A percentile compares a stretch with the other conserved stretches of the same genome.
These are phyloP conservation scores for Crithidia brevicula DNA, from an alignment of 208 protist species.

Conservation along the genomic window DNA sequence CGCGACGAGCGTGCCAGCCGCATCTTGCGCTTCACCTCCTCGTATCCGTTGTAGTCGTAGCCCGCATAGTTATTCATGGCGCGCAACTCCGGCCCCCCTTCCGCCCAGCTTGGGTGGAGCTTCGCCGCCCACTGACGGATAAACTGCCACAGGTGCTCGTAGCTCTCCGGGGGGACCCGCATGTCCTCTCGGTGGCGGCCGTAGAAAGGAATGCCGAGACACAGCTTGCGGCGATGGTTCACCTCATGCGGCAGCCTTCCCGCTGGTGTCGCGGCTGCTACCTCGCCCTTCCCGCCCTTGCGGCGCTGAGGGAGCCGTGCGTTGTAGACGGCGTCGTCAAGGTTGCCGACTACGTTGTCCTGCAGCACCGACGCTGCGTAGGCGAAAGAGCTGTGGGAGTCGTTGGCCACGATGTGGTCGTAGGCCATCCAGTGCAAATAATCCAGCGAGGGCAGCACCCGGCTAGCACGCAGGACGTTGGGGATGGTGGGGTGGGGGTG, in stretches of 20 bases:
- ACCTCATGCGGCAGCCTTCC: neutral
- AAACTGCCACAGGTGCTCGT: conserved; percentile 44
- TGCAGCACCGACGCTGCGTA: conserved; percentile 36
- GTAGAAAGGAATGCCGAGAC: conserved; percentile 74
- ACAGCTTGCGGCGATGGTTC: conserved; percentile 43
- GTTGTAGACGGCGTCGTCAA: conserved; percentile 11
- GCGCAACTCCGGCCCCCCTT: conserved; percentile 32
- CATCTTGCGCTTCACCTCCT: conserved; percentile 58
- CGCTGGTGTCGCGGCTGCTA: neutral
- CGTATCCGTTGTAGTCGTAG: conserved; percentile 48
- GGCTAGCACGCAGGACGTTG: conserved; percentile 27
- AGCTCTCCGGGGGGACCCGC: conserved; percentile 43
- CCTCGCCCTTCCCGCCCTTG: neutral
- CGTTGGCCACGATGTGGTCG: conserved; percentile 35
- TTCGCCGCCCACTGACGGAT: conserved; percentile 40
- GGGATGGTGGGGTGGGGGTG: conserved; percentile 42
- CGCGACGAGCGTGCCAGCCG: conserved; percentile 37
- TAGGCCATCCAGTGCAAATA: conserved; percentile 80
- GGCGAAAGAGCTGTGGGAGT: conserved; percentile 36
- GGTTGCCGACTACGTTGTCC: conserved; percentile 19
- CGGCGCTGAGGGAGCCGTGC: neutral
- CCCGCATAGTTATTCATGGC: conserved; percentile 39
- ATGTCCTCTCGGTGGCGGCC: conserved; percentile 36
- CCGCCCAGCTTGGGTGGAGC: conserved; percentile 34
- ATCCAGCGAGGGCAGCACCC: conserved; percentile 39